These are phyloP conservation scores for Begonia loranthoides DNA, from an alignment of 306 rosid species.

Conservation along the genomic window DNA sequence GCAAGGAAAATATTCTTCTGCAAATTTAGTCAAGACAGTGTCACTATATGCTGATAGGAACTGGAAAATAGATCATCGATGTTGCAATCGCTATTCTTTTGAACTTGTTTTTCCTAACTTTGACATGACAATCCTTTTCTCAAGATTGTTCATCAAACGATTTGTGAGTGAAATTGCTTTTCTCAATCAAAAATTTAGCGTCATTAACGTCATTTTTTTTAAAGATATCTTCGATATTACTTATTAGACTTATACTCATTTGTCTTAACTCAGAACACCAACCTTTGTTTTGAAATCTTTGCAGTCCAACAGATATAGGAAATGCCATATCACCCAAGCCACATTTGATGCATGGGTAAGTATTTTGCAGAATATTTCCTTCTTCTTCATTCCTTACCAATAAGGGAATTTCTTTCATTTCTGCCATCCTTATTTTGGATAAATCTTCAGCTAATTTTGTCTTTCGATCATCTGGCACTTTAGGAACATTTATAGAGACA, in stretches of 20 bases:
- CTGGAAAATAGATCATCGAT: slow-evolving; percentile 2
- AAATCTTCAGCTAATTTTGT: slow-evolving; percentile 50
- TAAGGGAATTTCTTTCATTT: slow-evolving; percentile 21
- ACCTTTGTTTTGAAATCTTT: slow-evolving; percentile 39
- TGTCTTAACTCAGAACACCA: background rate
- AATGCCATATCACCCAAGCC: slow-evolving; percentile 1
- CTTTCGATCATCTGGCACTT: slow-evolving; percentile 41
- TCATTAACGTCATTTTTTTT: too few relatives aligned
- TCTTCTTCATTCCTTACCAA: slow-evolving; percentile 15
- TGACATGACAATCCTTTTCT: too few relatives aligned
- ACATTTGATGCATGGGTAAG: background rate
- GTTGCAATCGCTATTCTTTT: background rate
- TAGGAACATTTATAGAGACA: slow-evolving; percentile 19
- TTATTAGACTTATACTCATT: too few relatives aligned
- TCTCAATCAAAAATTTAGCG: too few relatives aligned
- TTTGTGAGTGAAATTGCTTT: too few relatives aligned
- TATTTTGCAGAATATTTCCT: slow-evolving; percentile 14
- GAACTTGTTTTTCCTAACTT: background rate
- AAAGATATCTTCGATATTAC: too few relatives aligned
- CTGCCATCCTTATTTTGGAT: slow-evolving; percentile 43
- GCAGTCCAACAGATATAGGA: slow-evolving; percentile 20
- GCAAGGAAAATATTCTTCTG: slow-evolving; percentile 30
- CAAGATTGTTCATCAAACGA: too few relatives aligned
- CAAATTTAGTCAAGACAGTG: slow-evolving; percentile 19
- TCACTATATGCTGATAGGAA: slow-evolving; percentile 6